Conservation (phyloP, 192 early-diverging fungal genomes). For the Allomyces macrogynus region DNA sequence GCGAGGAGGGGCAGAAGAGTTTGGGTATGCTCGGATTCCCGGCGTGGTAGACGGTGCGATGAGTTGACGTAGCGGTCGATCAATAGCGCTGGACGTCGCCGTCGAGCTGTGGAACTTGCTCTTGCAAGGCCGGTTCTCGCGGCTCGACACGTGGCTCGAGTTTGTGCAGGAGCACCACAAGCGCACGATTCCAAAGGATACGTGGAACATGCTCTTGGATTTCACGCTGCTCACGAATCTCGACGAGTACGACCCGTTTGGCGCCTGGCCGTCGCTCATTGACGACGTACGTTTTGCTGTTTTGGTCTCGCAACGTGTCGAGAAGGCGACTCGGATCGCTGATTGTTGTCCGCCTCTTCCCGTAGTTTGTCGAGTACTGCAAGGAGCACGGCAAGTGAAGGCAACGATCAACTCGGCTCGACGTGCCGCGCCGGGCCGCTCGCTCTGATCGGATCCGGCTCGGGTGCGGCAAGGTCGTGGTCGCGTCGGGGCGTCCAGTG, state of each 20-base stretch:
- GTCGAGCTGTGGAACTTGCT: constrained; percentile 54
- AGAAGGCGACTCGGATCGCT: no score
- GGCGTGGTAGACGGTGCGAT: no score
- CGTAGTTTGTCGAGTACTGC: constrained; percentile 15
- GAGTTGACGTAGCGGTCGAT: no score
- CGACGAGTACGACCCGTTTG: constrained; percentile 7
- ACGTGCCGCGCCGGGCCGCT: no score
- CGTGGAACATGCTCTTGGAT: constrained; percentile 33
- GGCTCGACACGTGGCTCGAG: constrained; percentile 46
- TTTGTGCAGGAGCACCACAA: constrained; percentile 55
- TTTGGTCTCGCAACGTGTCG: no score
- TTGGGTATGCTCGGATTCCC: constrained; percentile 40
- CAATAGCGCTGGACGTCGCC: constrained; percentile 43
- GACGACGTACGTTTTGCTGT: constrained; percentile 43
- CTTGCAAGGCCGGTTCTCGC: constrained; percentile 29
- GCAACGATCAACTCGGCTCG: not conserved
- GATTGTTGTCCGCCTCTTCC: no score
- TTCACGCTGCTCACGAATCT: not conserved
- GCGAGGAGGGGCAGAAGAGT: constrained; percentile 48
- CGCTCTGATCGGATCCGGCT: no score
- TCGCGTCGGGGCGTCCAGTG: no score
- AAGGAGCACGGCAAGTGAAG: not conserved
- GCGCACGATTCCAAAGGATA: constrained; percentile 61
- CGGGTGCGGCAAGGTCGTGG: no score
- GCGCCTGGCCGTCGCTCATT: constrained; percentile 71